Conservation (phyloP, 768 basidiomycete genomes). For the Rhizopogon vinicolor region DNA sequence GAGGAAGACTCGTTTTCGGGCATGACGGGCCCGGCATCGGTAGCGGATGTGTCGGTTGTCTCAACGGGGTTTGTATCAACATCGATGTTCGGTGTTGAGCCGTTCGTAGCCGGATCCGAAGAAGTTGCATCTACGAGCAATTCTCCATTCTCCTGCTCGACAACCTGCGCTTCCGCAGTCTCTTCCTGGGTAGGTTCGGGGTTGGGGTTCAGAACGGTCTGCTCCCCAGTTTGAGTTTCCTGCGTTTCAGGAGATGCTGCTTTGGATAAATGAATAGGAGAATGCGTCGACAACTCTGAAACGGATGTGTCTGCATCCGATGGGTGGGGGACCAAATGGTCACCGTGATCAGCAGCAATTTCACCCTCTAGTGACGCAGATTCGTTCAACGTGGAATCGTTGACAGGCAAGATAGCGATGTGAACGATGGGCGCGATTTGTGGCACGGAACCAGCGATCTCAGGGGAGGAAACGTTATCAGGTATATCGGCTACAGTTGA, state of each 20-base stretch:
- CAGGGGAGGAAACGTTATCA: not conserved
- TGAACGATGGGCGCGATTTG: constrained; percentile 29
- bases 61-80: not conserved
- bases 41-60: not conserved
- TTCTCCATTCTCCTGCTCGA: not conserved
- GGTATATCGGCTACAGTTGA: constrained; percentile 4
- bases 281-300: constrained; percentile 16
- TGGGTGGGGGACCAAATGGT: not conserved
- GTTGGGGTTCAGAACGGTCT: not conserved
- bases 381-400: constrained; percentile 31
- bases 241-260: not conserved
- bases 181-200: not conserved
- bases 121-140: not conserved
- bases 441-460: constrained; percentile 6
- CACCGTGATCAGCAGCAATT: too few relatives aligned
- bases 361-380: constrained; percentile 3
- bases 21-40: not conserved
- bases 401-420: constrained; percentile 37
- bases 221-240: not conserved
- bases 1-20: not conserved
- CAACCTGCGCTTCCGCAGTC: not conserved
- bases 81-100: not conserved
- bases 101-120: not conserved
- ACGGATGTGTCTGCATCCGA: not conserved
- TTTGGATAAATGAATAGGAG: constrained; percentile 7